These are phyloP conservation scores for Wickerhamomyces bisporus DNA, from an alignment of 805 yeast species.

Conservation along the genomic window DNA sequence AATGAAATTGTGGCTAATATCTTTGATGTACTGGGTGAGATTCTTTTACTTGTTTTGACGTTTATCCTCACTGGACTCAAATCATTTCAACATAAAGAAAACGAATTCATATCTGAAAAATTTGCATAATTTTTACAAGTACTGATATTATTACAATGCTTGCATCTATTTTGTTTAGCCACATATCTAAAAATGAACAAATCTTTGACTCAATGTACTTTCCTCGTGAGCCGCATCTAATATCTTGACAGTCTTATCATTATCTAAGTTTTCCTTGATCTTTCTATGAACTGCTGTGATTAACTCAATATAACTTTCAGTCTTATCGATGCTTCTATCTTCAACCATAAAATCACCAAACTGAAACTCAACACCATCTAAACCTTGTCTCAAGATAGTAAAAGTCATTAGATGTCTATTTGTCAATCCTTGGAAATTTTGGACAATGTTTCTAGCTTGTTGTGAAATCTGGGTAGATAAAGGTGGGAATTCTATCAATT, in stretches of 20 bases:
- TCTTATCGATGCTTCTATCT: conserved; percentile 54
- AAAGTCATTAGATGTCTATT: conserved; percentile 41
- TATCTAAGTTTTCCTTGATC: conserved; percentile 47
- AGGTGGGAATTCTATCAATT: conserved; percentile 55
- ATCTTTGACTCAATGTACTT: conserved; percentile 15
- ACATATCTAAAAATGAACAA: conserved; percentile 14
- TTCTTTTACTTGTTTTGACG: background rate
- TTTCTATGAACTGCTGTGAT: conserved; percentile 62
- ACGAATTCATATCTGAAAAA: no score
- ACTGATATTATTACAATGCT: no score
- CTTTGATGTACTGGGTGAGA: background rate
- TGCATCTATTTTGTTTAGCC: no score
- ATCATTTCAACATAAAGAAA: background rate
- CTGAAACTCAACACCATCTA: conserved; percentile 44
- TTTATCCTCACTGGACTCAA: background rate
- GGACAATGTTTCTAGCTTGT: conserved; percentile 61
- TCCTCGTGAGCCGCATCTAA: conserved; percentile 21
- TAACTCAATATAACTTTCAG: conserved; percentile 60
- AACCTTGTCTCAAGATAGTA: conserved; percentile 57
- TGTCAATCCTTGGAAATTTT: conserved; percentile 43
- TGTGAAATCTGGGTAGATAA: conserved; percentile 62
- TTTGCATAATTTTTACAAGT: no score
- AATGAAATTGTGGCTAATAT: conserved; percentile 1
- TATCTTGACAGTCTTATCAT: conserved; percentile 29
- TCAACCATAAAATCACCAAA: conserved; percentile 63